These are phyloP conservation scores for Rusavskia elegans DNA, from an alignment of 495 filamentous ascomycete species.

Conservation along the genomic window DNA sequence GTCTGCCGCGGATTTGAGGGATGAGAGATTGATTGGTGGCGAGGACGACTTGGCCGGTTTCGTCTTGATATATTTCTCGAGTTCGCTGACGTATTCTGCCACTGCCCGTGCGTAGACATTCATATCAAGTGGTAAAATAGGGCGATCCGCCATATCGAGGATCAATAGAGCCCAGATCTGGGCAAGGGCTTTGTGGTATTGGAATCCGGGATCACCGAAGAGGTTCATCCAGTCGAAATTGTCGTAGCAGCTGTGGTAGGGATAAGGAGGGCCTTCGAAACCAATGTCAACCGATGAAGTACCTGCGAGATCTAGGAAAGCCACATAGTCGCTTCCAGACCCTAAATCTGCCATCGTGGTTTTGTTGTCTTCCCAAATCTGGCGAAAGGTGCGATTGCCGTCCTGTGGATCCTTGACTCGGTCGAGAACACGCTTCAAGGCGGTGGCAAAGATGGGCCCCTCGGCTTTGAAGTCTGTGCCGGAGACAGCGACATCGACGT, in stretches of 20 bases:
- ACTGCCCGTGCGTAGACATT: conserved; percentile 54
- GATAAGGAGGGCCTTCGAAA: conserved; percentile 54
- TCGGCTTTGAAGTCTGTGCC: conserved; percentile 57
- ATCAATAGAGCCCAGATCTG: conserved; percentile 72
- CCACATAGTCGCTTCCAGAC: conserved; percentile 73
- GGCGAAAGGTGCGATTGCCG: conserved; percentile 54
- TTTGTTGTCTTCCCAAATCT: conserved; percentile 56
- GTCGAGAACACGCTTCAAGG: conserved; percentile 54
- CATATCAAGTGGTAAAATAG: conserved; percentile 73
- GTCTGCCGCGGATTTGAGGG: conserved; percentile 42
- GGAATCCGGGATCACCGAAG: conserved; percentile 66
- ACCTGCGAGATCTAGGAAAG: conserved; percentile 90
- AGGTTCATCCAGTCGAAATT: conserved; percentile 73
- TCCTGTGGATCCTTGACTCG: conserved; percentile 51
- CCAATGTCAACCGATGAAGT: conserved; percentile 76
- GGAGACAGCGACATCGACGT: conserved; percentile 73
- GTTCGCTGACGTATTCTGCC: conserved; percentile 41
- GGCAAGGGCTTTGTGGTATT: conserved; percentile 63
- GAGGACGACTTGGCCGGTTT: conserved; percentile 17
- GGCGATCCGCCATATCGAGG: conserved; percentile 66
- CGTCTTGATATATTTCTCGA: conserved; percentile 49
- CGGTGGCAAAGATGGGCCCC: conserved; percentile 59
- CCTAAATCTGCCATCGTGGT: conserved; percentile 49
- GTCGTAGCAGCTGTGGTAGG: conserved; percentile 77
- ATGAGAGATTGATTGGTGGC: conserved; percentile 28